phyloP scores from a whole-genome alignment of 139 green algal species.

The Micractinium conductrix region DNA sequence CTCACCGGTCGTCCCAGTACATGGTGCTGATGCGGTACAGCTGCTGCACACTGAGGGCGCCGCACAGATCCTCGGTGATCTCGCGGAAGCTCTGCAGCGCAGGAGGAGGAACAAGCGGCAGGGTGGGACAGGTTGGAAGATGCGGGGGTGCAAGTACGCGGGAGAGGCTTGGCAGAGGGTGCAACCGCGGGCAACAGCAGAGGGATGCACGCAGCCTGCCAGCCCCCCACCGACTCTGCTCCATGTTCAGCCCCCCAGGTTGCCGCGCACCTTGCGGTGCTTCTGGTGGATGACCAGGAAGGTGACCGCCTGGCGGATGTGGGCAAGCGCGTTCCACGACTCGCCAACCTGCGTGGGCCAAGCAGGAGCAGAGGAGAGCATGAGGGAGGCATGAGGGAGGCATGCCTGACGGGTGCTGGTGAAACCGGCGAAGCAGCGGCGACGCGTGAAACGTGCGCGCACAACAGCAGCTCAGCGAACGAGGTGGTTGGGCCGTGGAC shows the following conservation, averaged over 20 bases:
- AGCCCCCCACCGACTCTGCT: too few species aligned
- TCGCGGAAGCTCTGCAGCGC: too few species aligned
- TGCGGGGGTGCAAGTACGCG: too few species aligned
- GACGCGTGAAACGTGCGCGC: too few species aligned
- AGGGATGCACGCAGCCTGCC: too few species aligned
- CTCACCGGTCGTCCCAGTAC: conserved; percentile 95
- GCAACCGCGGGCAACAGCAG: too few species aligned
- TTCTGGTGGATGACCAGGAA: conserved; percentile 95
- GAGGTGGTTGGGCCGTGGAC: neutral
- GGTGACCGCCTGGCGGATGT: conserved; percentile 78
- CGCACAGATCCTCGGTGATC: conserved; percentile 97
- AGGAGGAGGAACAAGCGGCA: too few species aligned
- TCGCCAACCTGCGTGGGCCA: conserved; percentile 71
- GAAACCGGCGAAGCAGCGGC: neutral
- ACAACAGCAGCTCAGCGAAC: neutral
- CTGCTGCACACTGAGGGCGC: conserved; percentile 94
- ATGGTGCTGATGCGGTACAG: conserved; percentile 99
- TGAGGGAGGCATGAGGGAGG: neutral
- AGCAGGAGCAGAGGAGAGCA: conserved; percentile 5
- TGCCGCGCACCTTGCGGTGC: conserved; percentile 93
- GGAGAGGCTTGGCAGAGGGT: too few species aligned
- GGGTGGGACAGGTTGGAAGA: too few species aligned
- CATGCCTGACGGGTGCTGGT: too few species aligned
- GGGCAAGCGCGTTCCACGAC: conserved; percentile 94
- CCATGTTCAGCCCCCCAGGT: too few species aligned